Base-by-base conservation (phyloP, 805 yeast species). In the Hanseniaspora lachancei region DNA sequence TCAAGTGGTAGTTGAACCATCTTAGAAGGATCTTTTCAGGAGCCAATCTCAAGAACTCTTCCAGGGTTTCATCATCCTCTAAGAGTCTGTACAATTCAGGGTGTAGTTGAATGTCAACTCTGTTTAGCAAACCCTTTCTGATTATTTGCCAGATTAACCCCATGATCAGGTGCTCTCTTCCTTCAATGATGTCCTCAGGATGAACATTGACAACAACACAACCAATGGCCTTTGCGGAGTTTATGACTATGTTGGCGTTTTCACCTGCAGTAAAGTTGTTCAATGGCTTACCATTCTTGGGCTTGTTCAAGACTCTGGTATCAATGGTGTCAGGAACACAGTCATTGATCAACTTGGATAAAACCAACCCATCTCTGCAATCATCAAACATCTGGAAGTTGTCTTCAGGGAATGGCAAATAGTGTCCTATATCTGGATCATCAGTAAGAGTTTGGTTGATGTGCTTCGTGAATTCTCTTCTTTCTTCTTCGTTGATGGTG, bases 301-400 rank as follows among this genome's bases (percentile, higher is more conserved):
- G 95, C 68, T 82, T 74, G 70, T 93, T 93, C 67, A 93, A 78
- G 18, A 93, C 98, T 77, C 98, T 86, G 10, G 97, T 89, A 73
- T 93, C 98, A 64, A 93, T 93, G 12, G 98, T 93, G 71, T 93
- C 96, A 9, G 97, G 96, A 36, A 93, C 98, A 35, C 97, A 88
- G 71, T 93, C 98, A 68, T 93, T 93, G 69, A 93, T 89, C 67
- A 93, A 81, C 69, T 88, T 86, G 21, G 97, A 89, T 57, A 93
- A 74, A 29, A 93, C 89, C 64, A 93, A 75, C 61, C 98, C 97
- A 69, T 93, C 98, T 61, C 88, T 80, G 72, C 96, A 88, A 71
- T 93, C 97, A 70, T 93, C 98, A 66, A 93, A 93, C 57, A 93
- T 77, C 73, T 93, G 97, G 74, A 93, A 93, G 53, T 88, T 83